phyloP scores from a whole-genome alignment of 768 basidiomycete species.

The Lactifluus pinguis region DNA sequence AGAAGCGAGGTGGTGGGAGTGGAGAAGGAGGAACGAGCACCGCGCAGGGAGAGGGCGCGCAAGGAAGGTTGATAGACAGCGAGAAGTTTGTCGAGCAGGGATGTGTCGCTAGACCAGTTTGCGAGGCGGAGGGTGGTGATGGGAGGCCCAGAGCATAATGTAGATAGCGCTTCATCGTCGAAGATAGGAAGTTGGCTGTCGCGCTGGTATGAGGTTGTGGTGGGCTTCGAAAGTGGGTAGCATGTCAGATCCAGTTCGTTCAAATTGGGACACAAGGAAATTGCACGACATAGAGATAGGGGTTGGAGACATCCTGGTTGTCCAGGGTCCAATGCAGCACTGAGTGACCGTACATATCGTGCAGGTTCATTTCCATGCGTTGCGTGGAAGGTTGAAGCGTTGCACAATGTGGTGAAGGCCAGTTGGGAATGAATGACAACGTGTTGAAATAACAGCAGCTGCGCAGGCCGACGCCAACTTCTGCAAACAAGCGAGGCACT shows the following conservation, averaged over 20 bases:
- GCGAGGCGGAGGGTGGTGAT: constrained; percentile 46
- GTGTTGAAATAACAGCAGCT: constrained; percentile 53
- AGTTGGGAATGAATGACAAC: constrained; percentile 46
- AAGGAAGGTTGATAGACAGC: constrained; percentile 49
- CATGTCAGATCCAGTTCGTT: constrained; percentile 46
- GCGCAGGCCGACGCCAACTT: constrained; percentile 55
- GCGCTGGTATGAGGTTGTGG: constrained; percentile 13
- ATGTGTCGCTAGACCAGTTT: constrained; percentile 62
- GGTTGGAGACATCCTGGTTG: constrained; percentile 52
- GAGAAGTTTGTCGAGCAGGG: constrained; percentile 51
- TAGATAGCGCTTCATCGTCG: constrained; percentile 35
- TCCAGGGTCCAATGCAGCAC: constrained; percentile 55
- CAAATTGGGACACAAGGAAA: constrained; percentile 52
- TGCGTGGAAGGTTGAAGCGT: constrained; percentile 40
- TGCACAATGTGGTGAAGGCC: constrained; percentile 45
- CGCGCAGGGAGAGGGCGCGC: constrained; percentile 46
- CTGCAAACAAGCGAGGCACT: constrained; percentile 51
- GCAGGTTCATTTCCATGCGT: constrained; percentile 35
- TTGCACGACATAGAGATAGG: constrained; percentile 47
- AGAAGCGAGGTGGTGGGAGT: constrained; percentile 8
- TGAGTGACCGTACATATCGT: constrained; percentile 49
- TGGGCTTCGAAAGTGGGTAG: constrained; percentile 47
- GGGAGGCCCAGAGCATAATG: constrained; percentile 45
- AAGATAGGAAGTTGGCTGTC: constrained; percentile 20
- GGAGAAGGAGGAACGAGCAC: constrained; percentile 43